phyloP scores from a whole-genome alignment of 2,329 filamentous ascomycete genomes.

The Trichoderma lentiforme region DNA sequence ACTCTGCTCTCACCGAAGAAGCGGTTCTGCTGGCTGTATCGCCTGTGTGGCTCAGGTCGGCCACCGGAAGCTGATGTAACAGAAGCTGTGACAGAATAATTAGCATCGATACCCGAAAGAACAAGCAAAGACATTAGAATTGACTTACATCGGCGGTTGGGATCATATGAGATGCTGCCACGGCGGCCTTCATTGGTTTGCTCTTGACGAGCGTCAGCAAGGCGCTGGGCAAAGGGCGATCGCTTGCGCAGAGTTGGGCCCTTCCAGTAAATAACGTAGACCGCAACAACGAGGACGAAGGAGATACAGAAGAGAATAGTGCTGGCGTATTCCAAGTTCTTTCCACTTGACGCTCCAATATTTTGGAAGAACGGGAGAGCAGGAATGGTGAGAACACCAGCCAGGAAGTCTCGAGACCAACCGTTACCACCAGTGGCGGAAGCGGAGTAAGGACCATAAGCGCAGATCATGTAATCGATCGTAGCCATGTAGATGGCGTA shows the following conservation, averaged over 20 bases:
- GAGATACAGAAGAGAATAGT: conserved; percentile 64
- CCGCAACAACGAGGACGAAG: conserved; percentile 57
- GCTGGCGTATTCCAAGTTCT: conserved; percentile 56
- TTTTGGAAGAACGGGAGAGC: conserved; percentile 62
- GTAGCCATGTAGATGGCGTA: conserved; percentile 73
- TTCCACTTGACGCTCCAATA: conserved; percentile 45
- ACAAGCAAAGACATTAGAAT: too few species aligned
- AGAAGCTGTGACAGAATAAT: conserved; percentile 23
- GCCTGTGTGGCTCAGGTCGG: conserved; percentile 22
- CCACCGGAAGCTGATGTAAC: conserved; percentile 22
- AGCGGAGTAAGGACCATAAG: conserved; percentile 69
- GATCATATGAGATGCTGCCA: conserved; percentile 28
- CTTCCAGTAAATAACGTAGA: conserved; percentile 65
- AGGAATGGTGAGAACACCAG: conserved; percentile 67
- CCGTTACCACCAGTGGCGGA: conserved; percentile 75
- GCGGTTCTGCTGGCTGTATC: conserved; percentile 39
- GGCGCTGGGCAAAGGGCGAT: conserved; percentile 63
- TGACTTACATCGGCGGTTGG: conserved; percentile 30
- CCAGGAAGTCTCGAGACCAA: conserved; percentile 69
- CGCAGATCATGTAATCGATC: conserved; percentile 74
- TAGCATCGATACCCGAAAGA: neutral
- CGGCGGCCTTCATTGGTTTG: conserved; percentile 29
- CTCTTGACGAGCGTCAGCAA: conserved; percentile 45
- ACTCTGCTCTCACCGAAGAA: conserved; percentile 43
- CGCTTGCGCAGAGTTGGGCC: conserved; percentile 57